A percentile compares a stretch with the other conserved stretches of the same genome.
phyloP scores from a whole-genome alignment of 192 early-diverging fungal species.

The Podila clonocystis region DNA sequence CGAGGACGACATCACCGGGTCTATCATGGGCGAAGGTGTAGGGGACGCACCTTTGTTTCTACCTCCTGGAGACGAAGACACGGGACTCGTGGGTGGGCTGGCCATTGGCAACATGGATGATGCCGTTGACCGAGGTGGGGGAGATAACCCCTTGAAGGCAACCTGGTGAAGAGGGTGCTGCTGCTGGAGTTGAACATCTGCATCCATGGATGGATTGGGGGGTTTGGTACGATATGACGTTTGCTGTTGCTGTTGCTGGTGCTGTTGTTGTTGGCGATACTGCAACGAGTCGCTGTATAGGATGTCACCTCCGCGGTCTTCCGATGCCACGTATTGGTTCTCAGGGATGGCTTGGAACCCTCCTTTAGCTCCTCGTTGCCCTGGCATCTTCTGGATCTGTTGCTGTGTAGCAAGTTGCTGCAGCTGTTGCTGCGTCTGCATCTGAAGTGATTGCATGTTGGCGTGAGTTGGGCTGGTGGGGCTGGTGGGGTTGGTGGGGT shows the following conservation, averaged over 20 bases:
- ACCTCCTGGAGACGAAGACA: background rate
- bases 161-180: constrained; percentile 37
- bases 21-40: background rate
- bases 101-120: background rate
- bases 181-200: constrained; percentile 31
- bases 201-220: background rate
- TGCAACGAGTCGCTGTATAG: constrained; percentile 1
- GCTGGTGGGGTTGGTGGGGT: constrained; percentile 19
- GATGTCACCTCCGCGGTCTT: constrained; percentile 7
- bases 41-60: background rate
- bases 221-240: background rate
- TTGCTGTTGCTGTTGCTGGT: constrained; percentile 1
- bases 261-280: constrained; percentile 3
- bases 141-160: constrained; percentile 42
- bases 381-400: background rate
- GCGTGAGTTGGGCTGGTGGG: constrained; percentile 1
- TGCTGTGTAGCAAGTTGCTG: constrained; percentile 15
- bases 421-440: constrained; percentile 26
- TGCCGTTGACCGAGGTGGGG: constrained; percentile 22
- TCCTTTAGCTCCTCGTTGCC: constrained; percentile 4
- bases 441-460: background rate
- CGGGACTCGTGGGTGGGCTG: constrained; percentile 1
- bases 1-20: background rate
- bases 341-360: constrained; percentile 18
- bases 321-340: background rate